Conservation (phyloP, 2,329 filamentous ascomycete genomes). For the Lasiodiplodia citricola region DNA sequence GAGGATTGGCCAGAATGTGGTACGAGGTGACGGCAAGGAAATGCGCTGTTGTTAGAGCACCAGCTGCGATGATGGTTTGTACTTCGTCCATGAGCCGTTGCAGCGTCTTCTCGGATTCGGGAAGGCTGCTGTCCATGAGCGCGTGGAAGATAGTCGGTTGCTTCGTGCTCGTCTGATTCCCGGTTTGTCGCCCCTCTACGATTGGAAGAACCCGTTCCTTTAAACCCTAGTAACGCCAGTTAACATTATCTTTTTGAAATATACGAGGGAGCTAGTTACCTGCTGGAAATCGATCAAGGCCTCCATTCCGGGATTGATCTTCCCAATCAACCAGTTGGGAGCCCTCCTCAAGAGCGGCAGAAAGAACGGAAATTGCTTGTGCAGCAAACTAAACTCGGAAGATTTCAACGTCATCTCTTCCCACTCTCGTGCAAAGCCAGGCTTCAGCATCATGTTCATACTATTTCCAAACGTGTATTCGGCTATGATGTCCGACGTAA, state of each 20-base stretch:
- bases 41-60: slow-evolving; percentile 45
- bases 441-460: slow-evolving; percentile 30
- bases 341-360: background rate
- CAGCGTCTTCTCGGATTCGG: slow-evolving; percentile 29
- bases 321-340: slow-evolving; percentile 4
- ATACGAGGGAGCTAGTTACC: background rate
- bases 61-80: slow-evolving; percentile 40
- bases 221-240: slow-evolving; percentile 6
- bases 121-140: slow-evolving; percentile 35
- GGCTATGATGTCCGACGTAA: slow-evolving; percentile 30
- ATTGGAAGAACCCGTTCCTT: background rate
- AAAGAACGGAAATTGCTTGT: slow-evolving; percentile 23
- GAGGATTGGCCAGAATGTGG: slow-evolving; percentile 42
- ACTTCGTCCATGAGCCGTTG: slow-evolving; percentile 29
- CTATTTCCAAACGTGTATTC: slow-evolving; percentile 31
- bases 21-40: slow-evolving; percentile 43
- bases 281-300: background rate
- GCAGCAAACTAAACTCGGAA: slow-evolving; percentile 10
- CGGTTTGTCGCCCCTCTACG: background rate
- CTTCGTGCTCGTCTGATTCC: background rate
- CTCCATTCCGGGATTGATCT: background rate
- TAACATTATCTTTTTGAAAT: background rate
- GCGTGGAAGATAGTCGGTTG: slow-evolving; percentile 38
- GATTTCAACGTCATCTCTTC: background rate
- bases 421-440: slow-evolving; percentile 28